Base-by-base conservation (phyloP, 345 rosid species). In the Linum tenue region DNA sequence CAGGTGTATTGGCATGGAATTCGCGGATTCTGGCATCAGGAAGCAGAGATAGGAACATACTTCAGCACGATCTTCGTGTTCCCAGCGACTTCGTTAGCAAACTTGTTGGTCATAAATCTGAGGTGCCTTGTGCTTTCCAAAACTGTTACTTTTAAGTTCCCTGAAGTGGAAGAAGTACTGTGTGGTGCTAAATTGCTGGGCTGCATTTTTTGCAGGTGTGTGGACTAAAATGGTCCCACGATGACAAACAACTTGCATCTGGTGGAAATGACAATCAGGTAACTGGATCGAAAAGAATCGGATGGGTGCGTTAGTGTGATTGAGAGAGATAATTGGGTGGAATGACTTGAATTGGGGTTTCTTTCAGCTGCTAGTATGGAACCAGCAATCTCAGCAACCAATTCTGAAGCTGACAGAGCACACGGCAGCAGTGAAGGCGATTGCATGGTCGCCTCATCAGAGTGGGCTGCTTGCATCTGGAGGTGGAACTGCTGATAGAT, bases 211-310 rank as follows among this genome's bases (percentile, higher is more conserved):
- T 39, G 31, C 78, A 83, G 87, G 87, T 94, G 15, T 94, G 97
- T 42, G 96, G 99, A 36, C 65, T 94, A 71, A 94, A 90, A 80
- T 94, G 97, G 97, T 90, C 97, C 37, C 91, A 85, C 43, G 99
- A 94, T 64, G 99, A 88, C 76, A 79, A 97, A 70, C 97, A 94
- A 74, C 99, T 94, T 39, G 99, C 99, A 8, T 94, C 99, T 5
- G 97, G 99, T 74, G 97, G 97, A 72, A 94, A 94, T 51, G 99
- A 94, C 70, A 94, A 94, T 78, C 98, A 91, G 95, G 98, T 89
- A 51, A 73, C 17, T 15, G 2, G 5, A 38, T 66, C 17, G 22
- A 22, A 22, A 0, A 22, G 37, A 55, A 10, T 38, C 31, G 39
- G 7, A 40, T 22, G 7, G 15, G 1, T 59, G 31, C 7, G 3